Percentiles rank a stretch among this genome's conserved stretches.
Evolutionary conservation across 176 grass and related monocot species (phyloP).

Genomic region (Oryza officinalis): DNA sequence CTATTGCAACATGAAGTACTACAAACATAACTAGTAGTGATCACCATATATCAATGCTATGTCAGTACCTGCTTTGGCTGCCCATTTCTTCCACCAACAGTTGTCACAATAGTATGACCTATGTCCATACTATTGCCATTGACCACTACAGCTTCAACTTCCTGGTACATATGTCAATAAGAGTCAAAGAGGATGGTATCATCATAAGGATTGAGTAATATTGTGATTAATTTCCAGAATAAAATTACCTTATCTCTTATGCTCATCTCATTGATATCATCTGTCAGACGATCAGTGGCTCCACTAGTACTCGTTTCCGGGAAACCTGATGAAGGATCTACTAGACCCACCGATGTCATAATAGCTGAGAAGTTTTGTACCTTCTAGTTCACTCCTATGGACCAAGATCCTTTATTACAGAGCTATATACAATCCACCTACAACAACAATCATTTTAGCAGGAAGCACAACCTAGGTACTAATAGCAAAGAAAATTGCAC

Average conservation of each 20-base stretch:
- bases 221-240: background rate
- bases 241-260: constrained; percentile 79
- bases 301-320: constrained; percentile 45
- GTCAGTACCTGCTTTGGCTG: constrained; percentile 73
- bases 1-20: constrained; percentile 10
- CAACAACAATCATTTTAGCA: constrained; percentile 23
- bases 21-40: background rate
- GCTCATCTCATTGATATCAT: constrained; percentile 70
- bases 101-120: constrained; percentile 72
- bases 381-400: constrained; percentile 1
- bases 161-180: constrained; percentile 39
- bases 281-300: constrained; percentile 52
- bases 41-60: background rate
- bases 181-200: constrained; percentile 13
- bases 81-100: constrained; percentile 68
- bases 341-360: constrained; percentile 62
- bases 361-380: constrained; percentile 7
- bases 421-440: constrained; percentile 30
- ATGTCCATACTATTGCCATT: constrained; percentile 72
- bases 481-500: background rate
- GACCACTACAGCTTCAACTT: constrained; percentile 68
- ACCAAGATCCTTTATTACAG: constrained; percentile 1
- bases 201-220: background rate
- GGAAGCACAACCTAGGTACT: background rate
- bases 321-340: constrained; percentile 39